Percentiles rank a stretch among this genome's conserved stretches.
Conservation (phyloP, 768 basidiomycete species). For the Tubosaeta sp. region DNA sequence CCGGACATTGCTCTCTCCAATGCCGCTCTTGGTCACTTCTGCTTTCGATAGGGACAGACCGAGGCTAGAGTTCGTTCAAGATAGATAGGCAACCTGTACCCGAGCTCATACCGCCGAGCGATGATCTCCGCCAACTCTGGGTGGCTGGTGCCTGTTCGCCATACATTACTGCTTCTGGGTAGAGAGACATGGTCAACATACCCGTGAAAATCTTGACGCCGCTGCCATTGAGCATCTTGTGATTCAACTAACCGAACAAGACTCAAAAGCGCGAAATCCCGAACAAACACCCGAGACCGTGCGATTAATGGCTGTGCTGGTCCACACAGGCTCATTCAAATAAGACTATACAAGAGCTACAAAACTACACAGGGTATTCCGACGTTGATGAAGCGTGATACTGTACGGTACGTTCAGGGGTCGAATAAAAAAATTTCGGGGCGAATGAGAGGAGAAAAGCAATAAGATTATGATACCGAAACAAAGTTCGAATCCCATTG, state of each 20-base stretch:
- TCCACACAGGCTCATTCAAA: constrained; percentile 1
- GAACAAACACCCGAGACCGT: constrained; percentile 1
- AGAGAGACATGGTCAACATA: constrained; percentile 26
- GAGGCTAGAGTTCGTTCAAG: constrained; percentile 53
- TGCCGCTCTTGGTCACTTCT: constrained; percentile 81
- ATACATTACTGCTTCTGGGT: background rate
- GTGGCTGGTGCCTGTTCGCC: constrained; percentile 78
- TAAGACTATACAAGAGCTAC: constrained; percentile 20
- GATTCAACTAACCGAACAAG: constrained; percentile 9
- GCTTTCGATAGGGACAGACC: constrained; percentile 86
- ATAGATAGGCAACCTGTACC: constrained; percentile 12
- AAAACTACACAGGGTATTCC: constrained; percentile 38
- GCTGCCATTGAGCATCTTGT: constrained; percentile 49
- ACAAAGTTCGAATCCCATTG: constrained; percentile 23
- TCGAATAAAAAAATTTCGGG: constrained; percentile 11
- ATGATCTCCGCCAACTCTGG: constrained; percentile 93
- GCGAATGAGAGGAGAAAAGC: constrained; percentile 18
- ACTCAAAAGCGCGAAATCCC: constrained; percentile 14
- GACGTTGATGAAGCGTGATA: constrained; percentile 22
- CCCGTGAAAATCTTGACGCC: constrained; percentile 60
- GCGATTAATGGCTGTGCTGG: constrained; percentile 16
- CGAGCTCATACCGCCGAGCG: constrained; percentile 66
- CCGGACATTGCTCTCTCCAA: constrained; percentile 88
- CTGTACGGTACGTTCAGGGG: constrained; percentile 27
- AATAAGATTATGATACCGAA: constrained; percentile 30